These are phyloP conservation scores for Epithemia pelagica DNA, from an alignment of 108 stramenopile species.

Conservation along the genomic window DNA sequence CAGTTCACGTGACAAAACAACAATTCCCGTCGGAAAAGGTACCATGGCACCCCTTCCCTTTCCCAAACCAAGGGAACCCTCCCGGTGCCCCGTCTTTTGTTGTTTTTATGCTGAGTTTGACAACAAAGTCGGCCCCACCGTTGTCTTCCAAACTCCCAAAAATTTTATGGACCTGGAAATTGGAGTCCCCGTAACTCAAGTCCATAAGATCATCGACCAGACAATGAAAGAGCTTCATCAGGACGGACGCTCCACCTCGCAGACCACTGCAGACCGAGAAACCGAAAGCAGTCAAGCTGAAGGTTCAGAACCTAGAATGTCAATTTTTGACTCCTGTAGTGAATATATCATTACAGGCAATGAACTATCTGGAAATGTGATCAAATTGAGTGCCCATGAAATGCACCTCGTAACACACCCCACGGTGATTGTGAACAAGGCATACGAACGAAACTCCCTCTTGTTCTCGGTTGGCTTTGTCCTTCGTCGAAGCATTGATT, in stretches of 20 bases:
- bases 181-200: slow-evolving; percentile 31
- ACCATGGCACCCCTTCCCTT: slow-evolving; percentile 6
- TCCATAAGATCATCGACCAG: slow-evolving; percentile 49
- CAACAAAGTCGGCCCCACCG: slow-evolving; percentile 67
- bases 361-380: slow-evolving; percentile 68
- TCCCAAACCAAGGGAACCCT: slow-evolving; percentile 37
- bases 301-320: slow-evolving; percentile 19
- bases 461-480: slow-evolving; percentile 80
- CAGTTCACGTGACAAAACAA: not conserved
- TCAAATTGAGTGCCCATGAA: slow-evolving; percentile 66
- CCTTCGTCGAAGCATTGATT: slow-evolving; percentile 53
- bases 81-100: slow-evolving; percentile 65
- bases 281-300: not conserved
- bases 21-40: not conserved
- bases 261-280: not conserved
- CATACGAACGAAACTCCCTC: slow-evolving; percentile 75
- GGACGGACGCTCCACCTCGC: not conserved
- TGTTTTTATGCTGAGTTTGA: slow-evolving; percentile 87
- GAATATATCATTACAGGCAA: slow-evolving; percentile 84
- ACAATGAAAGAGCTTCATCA: slow-evolving; percentile 33
- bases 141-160: slow-evolving; percentile 55
- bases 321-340: slow-evolving; percentile 69
- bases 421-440: slow-evolving; percentile 46
- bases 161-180: slow-evolving; percentile 74
- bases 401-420: slow-evolving; percentile 75